Conservation (phyloP, 176 grass and related monocot genomes). For the Poa pratensis region DNA sequence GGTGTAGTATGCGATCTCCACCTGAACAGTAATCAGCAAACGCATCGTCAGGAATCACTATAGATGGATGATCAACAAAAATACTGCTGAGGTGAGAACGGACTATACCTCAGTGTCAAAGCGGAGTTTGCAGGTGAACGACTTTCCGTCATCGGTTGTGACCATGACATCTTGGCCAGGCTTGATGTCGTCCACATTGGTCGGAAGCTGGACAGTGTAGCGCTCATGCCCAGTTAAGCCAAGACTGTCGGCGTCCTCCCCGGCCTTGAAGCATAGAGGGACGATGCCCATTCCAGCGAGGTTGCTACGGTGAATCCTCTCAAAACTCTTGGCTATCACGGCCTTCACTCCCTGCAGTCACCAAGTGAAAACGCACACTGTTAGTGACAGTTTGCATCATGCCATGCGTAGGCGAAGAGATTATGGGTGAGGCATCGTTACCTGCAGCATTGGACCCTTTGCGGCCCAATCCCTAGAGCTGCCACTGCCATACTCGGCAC, state of each 20-base stretch:
- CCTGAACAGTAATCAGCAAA: slow-evolving; percentile 44
- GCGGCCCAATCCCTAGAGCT: slow-evolving; percentile 98
- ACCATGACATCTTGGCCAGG: slow-evolving; percentile 87
- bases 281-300: slow-evolving; percentile 96
- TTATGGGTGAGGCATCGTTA: slow-evolving; percentile 30
- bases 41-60: slow-evolving; percentile 18
- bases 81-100: neutral
- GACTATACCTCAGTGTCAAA: slow-evolving; percentile 86
- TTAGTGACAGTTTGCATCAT: slow-evolving; percentile 30
- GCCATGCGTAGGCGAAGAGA: neutral
- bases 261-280: slow-evolving; percentile 87
- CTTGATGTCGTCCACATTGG: slow-evolving; percentile 76
- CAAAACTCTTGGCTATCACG: slow-evolving; percentile 95
- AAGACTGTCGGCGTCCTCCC: slow-evolving; percentile 86
- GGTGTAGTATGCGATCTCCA: slow-evolving; percentile 94
- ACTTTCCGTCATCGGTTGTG: slow-evolving; percentile 79
- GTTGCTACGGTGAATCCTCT: slow-evolving; percentile 97
- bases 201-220: slow-evolving; percentile 79
- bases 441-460: slow-evolving; percentile 95
- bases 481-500: slow-evolving; percentile 93
- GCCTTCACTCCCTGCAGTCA: slow-evolving; percentile 91
- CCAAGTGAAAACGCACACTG: slow-evolving; percentile 18
- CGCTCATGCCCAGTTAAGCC: slow-evolving; percentile 87
- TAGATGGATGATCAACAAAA: neutral
- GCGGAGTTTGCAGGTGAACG: slow-evolving; percentile 77